Percentiles rank a stretch among this genome's conserved stretches.
These are phyloP conservation scores for Tolypocladium paradoxum DNA, from an alignment of 2,329 filamentous ascomycete genomes.

Conservation along the genomic window DNA sequence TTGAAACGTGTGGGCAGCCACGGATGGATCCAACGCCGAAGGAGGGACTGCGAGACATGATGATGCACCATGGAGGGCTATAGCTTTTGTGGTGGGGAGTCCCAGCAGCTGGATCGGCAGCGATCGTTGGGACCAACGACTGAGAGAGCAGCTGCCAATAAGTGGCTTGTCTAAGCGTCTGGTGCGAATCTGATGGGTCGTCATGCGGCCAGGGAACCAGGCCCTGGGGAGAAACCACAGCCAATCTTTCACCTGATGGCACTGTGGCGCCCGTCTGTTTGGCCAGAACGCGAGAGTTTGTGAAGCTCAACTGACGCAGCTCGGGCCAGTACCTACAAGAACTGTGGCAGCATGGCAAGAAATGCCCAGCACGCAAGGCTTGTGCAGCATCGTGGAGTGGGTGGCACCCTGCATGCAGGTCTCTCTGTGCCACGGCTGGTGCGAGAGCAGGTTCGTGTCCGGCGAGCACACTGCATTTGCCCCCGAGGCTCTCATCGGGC, in stretches of 20 bases:
- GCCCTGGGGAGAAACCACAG: background rate
- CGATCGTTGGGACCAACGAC: background rate
- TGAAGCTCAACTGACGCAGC: background rate
- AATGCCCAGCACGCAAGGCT: no score
- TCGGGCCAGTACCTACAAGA: no score
- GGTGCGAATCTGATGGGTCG: background rate
- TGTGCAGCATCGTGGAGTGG: background rate
- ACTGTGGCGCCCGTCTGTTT: background rate
- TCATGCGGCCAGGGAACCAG: background rate
- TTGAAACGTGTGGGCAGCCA: background rate
- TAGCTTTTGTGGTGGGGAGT: no score
- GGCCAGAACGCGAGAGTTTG: background rate
- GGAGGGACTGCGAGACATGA: background rate
- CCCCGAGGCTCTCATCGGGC: background rate
- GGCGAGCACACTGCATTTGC: background rate
- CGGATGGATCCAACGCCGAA: background rate
- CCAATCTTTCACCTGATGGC: background rate
- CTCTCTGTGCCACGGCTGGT: background rate
- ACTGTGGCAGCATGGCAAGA: background rate
- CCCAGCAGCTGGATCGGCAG: background rate
- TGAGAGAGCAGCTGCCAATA: background rate
- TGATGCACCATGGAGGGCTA: background rate
- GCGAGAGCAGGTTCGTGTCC: background rate
- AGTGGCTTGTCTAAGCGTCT: background rate
- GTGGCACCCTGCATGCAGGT: background rate